Base-by-base conservation (phyloP, 176 grass and related monocot genomes). In the Calamus simplicifolius region DNA sequence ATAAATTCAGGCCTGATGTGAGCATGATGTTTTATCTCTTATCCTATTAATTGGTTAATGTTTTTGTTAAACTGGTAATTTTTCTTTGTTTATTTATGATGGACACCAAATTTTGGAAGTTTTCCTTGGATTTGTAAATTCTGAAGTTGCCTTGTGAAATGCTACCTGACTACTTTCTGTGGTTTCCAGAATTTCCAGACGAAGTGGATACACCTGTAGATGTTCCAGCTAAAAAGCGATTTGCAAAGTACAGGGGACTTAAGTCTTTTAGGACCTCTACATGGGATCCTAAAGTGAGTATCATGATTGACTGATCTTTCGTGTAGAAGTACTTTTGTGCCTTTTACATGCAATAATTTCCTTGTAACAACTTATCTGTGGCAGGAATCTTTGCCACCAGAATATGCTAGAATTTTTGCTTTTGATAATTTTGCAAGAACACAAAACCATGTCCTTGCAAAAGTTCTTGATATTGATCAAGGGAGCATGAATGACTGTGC, bases 181-280 rank as follows among this genome's bases (percentile, higher is more conserved):
- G 62, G 57, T 66, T 83, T 75, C 54, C 84, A 97, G 93, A 97
- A 70, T 97, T 88, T 80, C 93, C 93, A 16, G 93, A 97, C 78
- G 93, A 97, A 72, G 87, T 97, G 73, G 93, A 97, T 56, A 97
- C 93, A 29, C 93, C 93, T 61, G 66, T 97, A 52, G 84, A 91
- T 82, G 52, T 85, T 15, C 93, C 81, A 17, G 93, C 93, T 61
- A 97, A 82, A 73, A 97, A 72, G 49, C 73, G 93, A 55, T 97
- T 97, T 78, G 93, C 93, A 38, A 97, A 85, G 73, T 97, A 80
- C 71, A 84, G 87, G 74, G 87, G 87, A n/a, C 73, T 97, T 17
- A 97, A 97, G 52, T 97, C 93, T 63, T 97, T 97, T 71, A 83
- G 87, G 63, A 97, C 81, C 1, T 91, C 87, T 80, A 71, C 84